Evolutionary conservation across 306 rosid genomes (phyloP).

Genomic region (Datisca glomerata): DNA sequence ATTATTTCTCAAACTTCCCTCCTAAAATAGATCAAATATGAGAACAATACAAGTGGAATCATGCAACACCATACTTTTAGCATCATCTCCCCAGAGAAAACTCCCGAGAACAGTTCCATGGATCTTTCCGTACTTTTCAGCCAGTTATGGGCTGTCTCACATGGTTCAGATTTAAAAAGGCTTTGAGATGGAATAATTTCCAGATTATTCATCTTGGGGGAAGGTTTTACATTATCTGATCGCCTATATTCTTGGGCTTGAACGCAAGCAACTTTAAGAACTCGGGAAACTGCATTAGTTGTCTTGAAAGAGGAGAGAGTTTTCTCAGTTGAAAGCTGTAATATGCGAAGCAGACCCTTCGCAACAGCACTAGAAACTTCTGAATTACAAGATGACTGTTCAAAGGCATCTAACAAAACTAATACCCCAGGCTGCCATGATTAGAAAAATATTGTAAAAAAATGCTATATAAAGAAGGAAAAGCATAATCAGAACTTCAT

Average conservation of each 20-base stretch:
- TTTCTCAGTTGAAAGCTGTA: slow-evolving; percentile 74
- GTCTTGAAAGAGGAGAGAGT: no score
- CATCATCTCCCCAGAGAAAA: slow-evolving; percentile 57
- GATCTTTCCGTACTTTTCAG: slow-evolving; percentile 45
- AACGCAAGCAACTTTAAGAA: no score
- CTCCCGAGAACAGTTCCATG: slow-evolving; percentile 54
- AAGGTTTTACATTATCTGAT: slow-evolving; percentile 21
- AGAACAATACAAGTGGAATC: slow-evolving; percentile 50
- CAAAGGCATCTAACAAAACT: slow-evolving; percentile 65
- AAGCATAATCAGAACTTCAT: slow-evolving; percentile 5
- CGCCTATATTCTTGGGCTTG: slow-evolving; percentile 65
- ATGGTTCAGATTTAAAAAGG: no score
- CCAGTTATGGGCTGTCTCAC: no score
- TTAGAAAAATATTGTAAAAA: background rate
- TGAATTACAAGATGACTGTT: no score
- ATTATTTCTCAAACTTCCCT: no score
- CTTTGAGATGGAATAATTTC: slow-evolving; percentile 20
- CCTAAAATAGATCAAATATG: slow-evolving; percentile 88
- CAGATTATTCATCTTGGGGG: slow-evolving; percentile 18
- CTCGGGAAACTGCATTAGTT: no score
- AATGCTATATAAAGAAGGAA: slow-evolving; percentile 5
- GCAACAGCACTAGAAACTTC: no score
- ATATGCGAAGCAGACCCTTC: slow-evolving; percentile 52
- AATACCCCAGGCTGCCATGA: slow-evolving; percentile 65
- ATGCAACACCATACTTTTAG: no score